Evolutionary conservation across 2,329 filamentous ascomycete genomes (phyloP).

Genomic region (Didymella lethalis): DNA sequence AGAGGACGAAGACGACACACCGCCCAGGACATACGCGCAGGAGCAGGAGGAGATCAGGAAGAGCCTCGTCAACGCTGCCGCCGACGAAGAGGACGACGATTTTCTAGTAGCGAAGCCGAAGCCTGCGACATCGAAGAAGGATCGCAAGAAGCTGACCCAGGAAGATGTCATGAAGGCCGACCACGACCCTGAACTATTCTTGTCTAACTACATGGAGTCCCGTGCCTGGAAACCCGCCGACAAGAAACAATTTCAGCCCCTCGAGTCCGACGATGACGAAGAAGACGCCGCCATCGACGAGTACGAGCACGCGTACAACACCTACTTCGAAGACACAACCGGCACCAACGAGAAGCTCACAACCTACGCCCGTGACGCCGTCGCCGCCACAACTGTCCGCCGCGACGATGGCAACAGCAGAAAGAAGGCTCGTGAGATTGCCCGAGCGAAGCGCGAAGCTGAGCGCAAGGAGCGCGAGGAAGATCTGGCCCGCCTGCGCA

Average conservation of each 20-base stretch:
- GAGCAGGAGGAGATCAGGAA: conserved; percentile 86
- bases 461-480: conserved; percentile 78
- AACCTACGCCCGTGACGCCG: conserved; percentile 87
- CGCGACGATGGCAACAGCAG: conserved; percentile 81
- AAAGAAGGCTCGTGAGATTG: conserved; percentile 79
- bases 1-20: conserved; percentile 63
- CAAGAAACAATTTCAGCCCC: conserved; percentile 74
- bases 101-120: conserved; percentile 78
- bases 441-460: conserved; percentile 78
- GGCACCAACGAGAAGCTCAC: conserved; percentile 87
- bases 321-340: conserved; percentile 91
- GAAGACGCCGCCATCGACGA: conserved; percentile 79
- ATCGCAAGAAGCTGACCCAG: conserved; percentile 54
- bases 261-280: conserved; percentile 90
- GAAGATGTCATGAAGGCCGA: conserved; percentile 75
- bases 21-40: conserved; percentile 78
- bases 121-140: conserved; percentile 38
- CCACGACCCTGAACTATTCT: conserved; percentile 86
- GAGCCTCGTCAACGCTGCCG: conserved; percentile 73
- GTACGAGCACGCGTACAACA: conserved; percentile 92
- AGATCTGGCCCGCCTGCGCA: conserved; percentile 83
- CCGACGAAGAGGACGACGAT: conserved; percentile 67
- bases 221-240: conserved; percentile 84
- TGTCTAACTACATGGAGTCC: conserved; percentile 95
- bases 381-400: conserved; percentile 81